phyloP scores from a whole-genome alignment of 108 stramenopile genomes.

The Skeletonema grethae region DNA sequence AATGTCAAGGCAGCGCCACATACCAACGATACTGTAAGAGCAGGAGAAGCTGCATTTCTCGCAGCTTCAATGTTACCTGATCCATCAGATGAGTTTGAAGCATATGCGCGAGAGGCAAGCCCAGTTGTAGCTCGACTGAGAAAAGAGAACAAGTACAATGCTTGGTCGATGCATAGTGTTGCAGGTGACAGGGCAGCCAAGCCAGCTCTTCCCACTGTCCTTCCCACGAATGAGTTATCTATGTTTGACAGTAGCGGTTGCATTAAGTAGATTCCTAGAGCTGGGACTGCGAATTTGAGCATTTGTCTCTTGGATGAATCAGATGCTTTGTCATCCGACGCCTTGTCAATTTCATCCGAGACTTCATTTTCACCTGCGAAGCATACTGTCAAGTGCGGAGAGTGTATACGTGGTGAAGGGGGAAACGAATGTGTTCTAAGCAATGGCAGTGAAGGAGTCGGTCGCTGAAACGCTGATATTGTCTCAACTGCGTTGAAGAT shows the following conservation, averaged over 20 bases:
- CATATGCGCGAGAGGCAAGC: constrained; percentile 69
- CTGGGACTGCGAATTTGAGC: constrained; percentile 79
- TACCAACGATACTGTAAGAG: constrained; percentile 62
- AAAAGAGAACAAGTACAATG: constrained; percentile 79
- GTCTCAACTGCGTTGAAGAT: neutral
- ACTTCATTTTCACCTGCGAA: neutral
- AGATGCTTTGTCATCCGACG: neutral
- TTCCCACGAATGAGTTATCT: constrained; percentile 85
- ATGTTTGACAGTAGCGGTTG: constrained; percentile 82
- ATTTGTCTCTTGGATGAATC: constrained; percentile 73
- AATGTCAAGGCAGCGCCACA: constrained; percentile 56
- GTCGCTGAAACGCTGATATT: constrained; percentile 5
- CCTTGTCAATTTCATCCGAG: neutral
- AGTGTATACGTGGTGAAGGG: neutral
- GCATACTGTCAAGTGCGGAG: neutral
- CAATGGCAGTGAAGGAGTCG: neutral
- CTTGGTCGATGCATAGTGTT: constrained; percentile 81
- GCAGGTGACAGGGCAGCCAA: constrained; percentile 85
- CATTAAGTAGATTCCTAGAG: constrained; percentile 75
- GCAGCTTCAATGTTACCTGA: constrained; percentile 34
- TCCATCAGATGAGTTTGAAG: neutral
- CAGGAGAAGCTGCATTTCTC: constrained; percentile 59
- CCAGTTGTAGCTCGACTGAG: constrained; percentile 79
- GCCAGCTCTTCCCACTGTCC: constrained; percentile 69
- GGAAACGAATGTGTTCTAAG: neutral